Base-by-base conservation (phyloP, 352 stramenopile genomes). In the Phytophthora vignae region DNA sequence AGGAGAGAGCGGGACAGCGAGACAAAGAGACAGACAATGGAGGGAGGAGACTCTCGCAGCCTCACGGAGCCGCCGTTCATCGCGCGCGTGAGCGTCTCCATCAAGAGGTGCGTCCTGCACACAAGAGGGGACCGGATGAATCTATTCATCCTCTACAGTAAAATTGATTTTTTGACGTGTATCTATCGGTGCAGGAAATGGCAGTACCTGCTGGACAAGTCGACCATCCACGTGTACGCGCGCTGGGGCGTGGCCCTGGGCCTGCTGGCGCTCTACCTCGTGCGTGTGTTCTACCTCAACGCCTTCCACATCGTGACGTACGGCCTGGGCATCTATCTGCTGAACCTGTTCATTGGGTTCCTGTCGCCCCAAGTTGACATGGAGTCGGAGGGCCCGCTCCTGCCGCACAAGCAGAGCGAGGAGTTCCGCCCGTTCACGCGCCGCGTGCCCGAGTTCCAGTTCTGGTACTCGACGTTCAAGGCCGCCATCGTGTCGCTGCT, bases 291-390 rank as follows among this genome's bases (percentile, higher is more conserved):
- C 77, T 79, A 85, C 54, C 64, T 98, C 14, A 96, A 98, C 69
- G 92, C 93, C 25, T 99, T 98, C 81, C 99, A 99, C 82, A 99
- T 99, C 74, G 94, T 99, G 22, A 99, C 98, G 1, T 99, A 99
- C 78, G 98, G 97, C 5, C 85, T 99, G 31, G 98, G 98, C 42
- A 99, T 99, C 70, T 99, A 98, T 80, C 82, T 99, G 55, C 83
- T 99, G 58, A 99, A 99, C 75, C 97, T 99, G 67, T 99, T 99
- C 73, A 99, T 99, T 78, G 97, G 97, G 4, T 99, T 99, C 77
- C 76, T 99, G 25, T 99, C 95, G 58, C 98, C 98, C n/a, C 90
- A 99, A 75, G 92, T 99, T 61, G 93, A 98, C 58, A 73, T 75
- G 17, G 92, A 98, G 57, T 91, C 84, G 46, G 93, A 98, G 17